Evolutionary conservation across 2,329 filamentous ascomycete species (phyloP).

Genomic region (Aspergillus nomiae): DNA sequence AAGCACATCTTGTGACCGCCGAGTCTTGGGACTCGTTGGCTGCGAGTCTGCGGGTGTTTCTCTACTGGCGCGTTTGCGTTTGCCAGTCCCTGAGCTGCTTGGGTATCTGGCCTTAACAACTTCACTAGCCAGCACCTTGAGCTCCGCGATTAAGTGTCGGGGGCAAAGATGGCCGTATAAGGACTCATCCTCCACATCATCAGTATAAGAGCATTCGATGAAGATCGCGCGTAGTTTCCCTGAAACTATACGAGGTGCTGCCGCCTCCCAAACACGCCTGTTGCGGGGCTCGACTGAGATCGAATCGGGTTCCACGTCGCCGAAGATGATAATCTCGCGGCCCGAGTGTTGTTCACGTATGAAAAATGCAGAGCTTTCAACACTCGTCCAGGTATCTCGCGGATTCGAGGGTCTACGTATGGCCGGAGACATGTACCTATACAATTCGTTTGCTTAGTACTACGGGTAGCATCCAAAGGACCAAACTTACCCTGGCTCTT

Average conservation of each 20-base stretch:
- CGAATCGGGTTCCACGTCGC: constrained; percentile 91
- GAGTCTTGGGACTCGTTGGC: constrained; percentile 1
- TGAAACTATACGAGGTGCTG: constrained; percentile 77
- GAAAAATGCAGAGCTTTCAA: constrained; percentile 89
- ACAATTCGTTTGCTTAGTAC: neutral
- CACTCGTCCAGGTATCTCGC: constrained; percentile 19
- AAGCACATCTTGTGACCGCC: neutral
- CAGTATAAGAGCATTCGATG: constrained; percentile 93
- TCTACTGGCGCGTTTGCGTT: constrained; percentile 42
- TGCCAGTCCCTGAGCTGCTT: constrained; percentile 30
- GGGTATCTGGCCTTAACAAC: constrained; percentile 59
- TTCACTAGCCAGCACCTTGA: constrained; percentile 69
- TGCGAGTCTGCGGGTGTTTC: neutral
- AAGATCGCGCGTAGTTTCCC: constrained; percentile 79
- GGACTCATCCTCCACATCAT: constrained; percentile 72
- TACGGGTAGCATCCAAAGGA: neutral
- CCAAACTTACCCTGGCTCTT: constrained; percentile 27
- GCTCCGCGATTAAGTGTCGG: constrained; percentile 76
- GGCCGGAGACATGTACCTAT: neutral
- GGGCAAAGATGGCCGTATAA: constrained; percentile 91
- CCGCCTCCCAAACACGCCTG: constrained; percentile 80
- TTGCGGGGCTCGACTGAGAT: constrained; percentile 82
- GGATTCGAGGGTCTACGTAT: neutral
- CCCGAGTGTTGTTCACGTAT: constrained; percentile 72
- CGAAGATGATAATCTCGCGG: constrained; percentile 86